phyloP scores from a whole-genome alignment of 2,329 filamentous ascomycete genomes.

The Arthrobotrys conoides region DNA sequence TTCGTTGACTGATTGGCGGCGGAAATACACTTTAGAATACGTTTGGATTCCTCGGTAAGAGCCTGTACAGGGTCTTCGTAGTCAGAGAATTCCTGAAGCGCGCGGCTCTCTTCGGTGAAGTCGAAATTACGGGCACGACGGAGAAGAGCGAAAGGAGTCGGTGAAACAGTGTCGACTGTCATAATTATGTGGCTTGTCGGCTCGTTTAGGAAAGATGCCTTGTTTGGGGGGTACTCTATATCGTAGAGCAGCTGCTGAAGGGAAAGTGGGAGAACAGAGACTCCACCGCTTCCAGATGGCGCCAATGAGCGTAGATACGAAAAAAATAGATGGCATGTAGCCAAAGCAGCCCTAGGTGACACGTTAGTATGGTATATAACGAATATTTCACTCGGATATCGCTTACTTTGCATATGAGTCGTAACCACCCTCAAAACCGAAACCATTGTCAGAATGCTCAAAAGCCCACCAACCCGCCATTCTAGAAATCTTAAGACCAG shows the following conservation, averaged over 20 bases:
- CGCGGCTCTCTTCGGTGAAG: constrained; percentile 88
- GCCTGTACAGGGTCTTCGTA: constrained; percentile 90
- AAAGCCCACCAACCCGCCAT: constrained; percentile 99
- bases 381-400: neutral
- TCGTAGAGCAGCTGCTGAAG: constrained; percentile 91
- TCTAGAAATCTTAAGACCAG: constrained; percentile 91
- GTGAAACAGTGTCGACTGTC: constrained; percentile 95
- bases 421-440: constrained; percentile 95
- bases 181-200: constrained; percentile 91
- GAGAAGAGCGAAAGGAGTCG: constrained; percentile 90
- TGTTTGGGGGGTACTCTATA: constrained; percentile 91
- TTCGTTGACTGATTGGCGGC: constrained; percentile 87
- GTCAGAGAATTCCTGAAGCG: constrained; percentile 86
- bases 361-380: constrained; percentile 9
- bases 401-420: constrained; percentile 84
- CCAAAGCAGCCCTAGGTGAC: constrained; percentile 84
- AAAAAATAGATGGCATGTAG: constrained; percentile 97
- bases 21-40: constrained; percentile 90
- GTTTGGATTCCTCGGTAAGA: constrained; percentile 91
- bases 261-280: constrained; percentile 88
- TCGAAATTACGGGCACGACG: constrained; percentile 94
- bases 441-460: constrained; percentile 86
- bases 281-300: constrained; percentile 81
- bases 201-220: constrained; percentile 81
- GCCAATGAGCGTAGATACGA: constrained; percentile 92